phyloP scores from a whole-genome alignment of 306 rosid species.

The Trifolium repens region DNA sequence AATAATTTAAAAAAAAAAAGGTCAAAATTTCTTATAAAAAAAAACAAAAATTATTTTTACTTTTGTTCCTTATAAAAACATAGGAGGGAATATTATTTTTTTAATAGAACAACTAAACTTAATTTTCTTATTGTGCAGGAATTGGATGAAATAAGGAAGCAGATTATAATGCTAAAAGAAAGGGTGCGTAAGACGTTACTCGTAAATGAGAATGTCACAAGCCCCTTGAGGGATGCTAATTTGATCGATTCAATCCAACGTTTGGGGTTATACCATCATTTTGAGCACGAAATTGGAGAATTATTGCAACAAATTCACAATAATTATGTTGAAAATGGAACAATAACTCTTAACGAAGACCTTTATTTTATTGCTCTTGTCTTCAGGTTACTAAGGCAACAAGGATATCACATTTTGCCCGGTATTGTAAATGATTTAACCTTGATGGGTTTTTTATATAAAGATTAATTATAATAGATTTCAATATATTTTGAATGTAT shows the following conservation, averaged over 20 bases:
- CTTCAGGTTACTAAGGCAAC: constrained; percentile 30
- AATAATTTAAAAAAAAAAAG: too few species aligned
- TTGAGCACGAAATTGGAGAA: constrained; percentile 23
- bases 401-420: constrained; percentile 7
- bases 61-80: too few species aligned
- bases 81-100: too few species aligned
- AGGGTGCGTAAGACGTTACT: background rate
- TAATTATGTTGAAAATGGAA: background rate
- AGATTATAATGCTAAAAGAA: constrained; percentile 1
- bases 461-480: too few species aligned
- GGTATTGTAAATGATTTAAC: background rate
- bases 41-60: too few species aligned
- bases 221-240: background rate
- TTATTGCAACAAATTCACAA: constrained; percentile 5
- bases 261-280: constrained; percentile 25
- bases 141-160: background rate
- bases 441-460: too few species aligned
- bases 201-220: background rate
- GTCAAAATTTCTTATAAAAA: too few species aligned
- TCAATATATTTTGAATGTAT: too few species aligned
- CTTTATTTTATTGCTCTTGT: constrained; percentile 1
- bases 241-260: constrained; percentile 31
- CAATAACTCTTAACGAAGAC: background rate
- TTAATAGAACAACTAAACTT: background rate
- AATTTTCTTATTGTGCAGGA: background rate